phyloP scores from a whole-genome alignment of 371 early-diverging fungal species.

The Nematocida homosporus region DNA sequence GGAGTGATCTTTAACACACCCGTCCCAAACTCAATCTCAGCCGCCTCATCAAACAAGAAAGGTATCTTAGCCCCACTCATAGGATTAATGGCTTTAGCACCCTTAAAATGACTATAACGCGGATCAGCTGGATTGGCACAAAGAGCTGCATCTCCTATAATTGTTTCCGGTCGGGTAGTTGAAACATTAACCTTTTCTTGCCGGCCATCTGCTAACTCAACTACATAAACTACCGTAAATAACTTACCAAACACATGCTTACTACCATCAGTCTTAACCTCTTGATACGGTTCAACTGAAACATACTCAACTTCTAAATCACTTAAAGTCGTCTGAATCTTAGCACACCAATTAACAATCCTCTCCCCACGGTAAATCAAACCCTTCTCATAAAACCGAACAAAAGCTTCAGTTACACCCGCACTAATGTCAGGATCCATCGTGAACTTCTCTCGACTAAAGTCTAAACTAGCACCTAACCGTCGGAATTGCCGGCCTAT shows the following conservation, averaged over 20 bases:
- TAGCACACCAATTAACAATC: conserved; percentile 96
- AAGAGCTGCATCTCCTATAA: conserved; percentile 94
- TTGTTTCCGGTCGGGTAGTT: conserved; percentile 97
- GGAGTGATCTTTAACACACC: conserved; percentile 99
- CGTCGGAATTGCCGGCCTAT: conserved; percentile 86
- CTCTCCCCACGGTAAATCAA: conserved; percentile 90
- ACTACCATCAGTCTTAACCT: conserved; percentile 70
- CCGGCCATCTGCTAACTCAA: conserved; percentile 64
- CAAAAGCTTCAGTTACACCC: conserved; percentile 89
- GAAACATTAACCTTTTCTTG: conserved; percentile 81
- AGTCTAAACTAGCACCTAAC: conserved; percentile 87
- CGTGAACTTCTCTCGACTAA: conserved; percentile 85
- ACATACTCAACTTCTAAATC: conserved; percentile 77
- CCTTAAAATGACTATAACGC: conserved; percentile 70
- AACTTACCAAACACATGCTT: conserved; percentile 94
- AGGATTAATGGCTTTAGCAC: conserved; percentile 76
- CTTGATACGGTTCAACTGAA: conserved; percentile 52
- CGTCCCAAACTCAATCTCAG: conserved; percentile 90
- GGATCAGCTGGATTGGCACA: conserved; percentile 84
- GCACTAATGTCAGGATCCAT: conserved; percentile 78
- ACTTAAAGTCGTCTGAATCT: conserved; percentile 87
- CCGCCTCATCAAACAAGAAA: conserved; percentile 81
- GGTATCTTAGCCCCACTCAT: conserved; percentile 81
- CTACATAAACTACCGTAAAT: conserved; percentile 71
- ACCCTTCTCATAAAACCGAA: conserved; percentile 85